phyloP scores from a whole-genome alignment of 805 yeast genomes.

The Lipomyces oligophaga region DNA sequence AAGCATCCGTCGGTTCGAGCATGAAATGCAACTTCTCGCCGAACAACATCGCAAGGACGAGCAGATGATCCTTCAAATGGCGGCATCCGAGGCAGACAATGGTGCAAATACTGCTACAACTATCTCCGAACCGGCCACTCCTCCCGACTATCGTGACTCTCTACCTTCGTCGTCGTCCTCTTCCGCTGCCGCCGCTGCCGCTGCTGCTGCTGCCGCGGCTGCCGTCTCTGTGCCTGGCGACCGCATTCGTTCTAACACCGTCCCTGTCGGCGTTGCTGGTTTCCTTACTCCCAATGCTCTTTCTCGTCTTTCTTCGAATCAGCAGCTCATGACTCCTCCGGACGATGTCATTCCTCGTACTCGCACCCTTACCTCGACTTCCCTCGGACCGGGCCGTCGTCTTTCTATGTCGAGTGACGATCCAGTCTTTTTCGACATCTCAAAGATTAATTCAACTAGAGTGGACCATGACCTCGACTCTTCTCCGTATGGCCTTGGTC shows the following conservation, averaged over 20 bases:
- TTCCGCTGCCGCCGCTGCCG: slow-evolving; percentile 4
- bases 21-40: slow-evolving; percentile 30
- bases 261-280: slow-evolving; percentile 26
- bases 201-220: slow-evolving; percentile 8
- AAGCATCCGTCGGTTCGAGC: slow-evolving; percentile 31
- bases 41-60: slow-evolving; percentile 33
- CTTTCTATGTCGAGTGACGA: slow-evolving; percentile 23
- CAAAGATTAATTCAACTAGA: slow-evolving; percentile 11
- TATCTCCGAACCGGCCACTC: slow-evolving; percentile 30
- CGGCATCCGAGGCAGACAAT: slow-evolving; percentile 18
- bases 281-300: slow-evolving; percentile 21
- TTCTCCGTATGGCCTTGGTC: slow-evolving; percentile 18
- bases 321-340: slow-evolving; percentile 29
- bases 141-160: slow-evolving; percentile 31
- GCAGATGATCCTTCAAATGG: slow-evolving; percentile 30
- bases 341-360: slow-evolving; percentile 25
- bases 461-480: slow-evolving; percentile 13
- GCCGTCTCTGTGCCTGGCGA: slow-evolving; percentile 17
- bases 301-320: slow-evolving; percentile 16
- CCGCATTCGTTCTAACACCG: slow-evolving; percentile 25
- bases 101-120: slow-evolving; percentile 25
- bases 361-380: slow-evolving; percentile 26
- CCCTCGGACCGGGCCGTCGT: slow-evolving; percentile 23
- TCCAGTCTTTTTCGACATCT: slow-evolving; percentile 17
- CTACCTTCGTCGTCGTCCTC: neutral